These are phyloP conservation scores for Chlorella sp. DNA, from an alignment of 139 green algal species.

Conservation along the genomic window DNA sequence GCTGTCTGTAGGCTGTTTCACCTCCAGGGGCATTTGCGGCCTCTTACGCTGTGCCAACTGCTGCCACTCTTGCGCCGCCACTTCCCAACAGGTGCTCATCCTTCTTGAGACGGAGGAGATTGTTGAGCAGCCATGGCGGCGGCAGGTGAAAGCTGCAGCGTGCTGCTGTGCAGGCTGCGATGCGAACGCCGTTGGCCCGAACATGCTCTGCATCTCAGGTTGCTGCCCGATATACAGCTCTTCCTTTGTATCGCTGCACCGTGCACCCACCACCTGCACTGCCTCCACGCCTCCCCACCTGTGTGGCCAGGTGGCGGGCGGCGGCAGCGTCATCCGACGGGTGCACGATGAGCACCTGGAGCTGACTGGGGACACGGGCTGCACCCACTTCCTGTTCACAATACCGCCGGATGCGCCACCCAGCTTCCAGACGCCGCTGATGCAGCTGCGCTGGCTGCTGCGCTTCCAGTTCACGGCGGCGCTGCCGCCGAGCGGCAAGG, in stretches of 20 bases:
- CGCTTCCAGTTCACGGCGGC: conserved; percentile 78
- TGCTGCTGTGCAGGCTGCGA: too few relatives aligned
- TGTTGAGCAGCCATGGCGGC: conserved; percentile 51
- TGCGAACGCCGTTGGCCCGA: too few relatives aligned
- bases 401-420: conserved; percentile 72
- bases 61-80: too few relatives aligned
- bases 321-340: conserved; percentile 53
- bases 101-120: conserved; percentile 75
- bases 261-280: too few relatives aligned
- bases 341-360: conserved; percentile 80
- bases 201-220: too few relatives aligned
- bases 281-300: too few relatives aligned
- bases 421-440: conserved; percentile 80
- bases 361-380: conserved; percentile 66
- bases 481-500: not conserved
- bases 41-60: too few relatives aligned
- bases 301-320: not conserved
- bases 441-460: conserved; percentile 75
- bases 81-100: conserved; percentile 64
- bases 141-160: not conserved
- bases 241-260: too few relatives aligned
- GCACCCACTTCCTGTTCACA: conserved; percentile 80
- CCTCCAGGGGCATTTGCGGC: too few relatives aligned
- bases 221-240: too few relatives aligned
- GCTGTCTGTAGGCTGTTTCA: too few relatives aligned